Evolutionary conservation across 768 basidiomycete species (phyloP), one percentile per base, ranked within the genome.

Genomic region (Flagelloscypha sp.): DNA sequence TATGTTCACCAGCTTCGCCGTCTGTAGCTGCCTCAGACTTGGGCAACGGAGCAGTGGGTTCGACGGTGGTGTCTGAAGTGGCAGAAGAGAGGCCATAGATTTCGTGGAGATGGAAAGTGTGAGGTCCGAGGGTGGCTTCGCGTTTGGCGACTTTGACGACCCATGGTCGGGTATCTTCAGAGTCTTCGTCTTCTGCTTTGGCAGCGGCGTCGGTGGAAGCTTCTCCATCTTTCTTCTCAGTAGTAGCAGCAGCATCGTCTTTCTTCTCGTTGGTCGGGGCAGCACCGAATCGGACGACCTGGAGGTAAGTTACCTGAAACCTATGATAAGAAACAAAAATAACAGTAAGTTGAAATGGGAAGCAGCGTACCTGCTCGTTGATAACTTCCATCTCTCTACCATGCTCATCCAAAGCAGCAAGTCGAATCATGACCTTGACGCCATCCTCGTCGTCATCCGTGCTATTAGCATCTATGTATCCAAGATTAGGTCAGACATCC

Each of bases 71-170:
- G 4, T 60, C 43, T 25, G 65, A 57, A 7, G 70, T 58, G 33
- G 72, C 59, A 6, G 84, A 75, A 0, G 86, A 79, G 5, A 97
- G 72, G 31, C 92, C 92, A 47, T 84, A 97, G 30, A 97, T 97
- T 53, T 97, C 92, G 51, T 94, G 90, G 20, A 97, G 66, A 36
- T 92, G 84, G 77, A 97, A 97, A 0, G 88, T 89, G 51, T 93
- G 89, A 5, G 82, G 71, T 3, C 92, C 92, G 50, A 80, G 80
- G 36, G 80, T 80, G 21, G 92, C 92, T 56, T 97, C 92, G 28
- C 92, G 74, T 54, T 90, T 85, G 38, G 92, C 80, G 24, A 97
- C 92, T 52, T 82, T 86, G 53, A 94, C 86, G 13, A 92, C 79
- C 89, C 89, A 97, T 3, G 86, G 76, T 24, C 84, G 63, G 8